Base-by-base conservation (phyloP, 78 protist genomes). In the Cavenderia fasciculata region DNA sequence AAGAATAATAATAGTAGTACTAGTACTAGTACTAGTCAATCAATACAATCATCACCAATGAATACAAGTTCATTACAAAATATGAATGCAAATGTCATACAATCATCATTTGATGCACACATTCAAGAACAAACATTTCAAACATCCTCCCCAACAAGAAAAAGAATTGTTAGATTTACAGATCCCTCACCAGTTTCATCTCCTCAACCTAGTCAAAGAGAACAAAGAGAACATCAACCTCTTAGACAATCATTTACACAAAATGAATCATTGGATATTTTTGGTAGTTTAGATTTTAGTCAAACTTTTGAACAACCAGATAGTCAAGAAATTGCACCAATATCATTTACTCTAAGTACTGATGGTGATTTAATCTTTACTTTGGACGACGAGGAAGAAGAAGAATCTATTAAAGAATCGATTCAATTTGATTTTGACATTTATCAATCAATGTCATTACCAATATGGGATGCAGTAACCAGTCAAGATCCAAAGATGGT, bases 381-480 rank as follows among this genome's bases (percentile, higher is more conserved):
- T n/a, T n/a, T n/a, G n/a, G 61, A 54, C 8, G 77, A 19, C 27
- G 57, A 40, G n/a, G 44, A 49, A 38, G 82, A 54, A 25, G 56
- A 66, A 11, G 78, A 71, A 34, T 54, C 14, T 54, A 14, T 43
- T 2, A 51, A 34, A 68, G 49, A 70, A 34, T 43, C 77, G 33
- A 51, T 34, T 6, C 3, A 21, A 18, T 43, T 33, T 21, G 46
- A 49, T 49, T 43, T 49, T 33, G 36, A 71, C 12, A 29, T 33
- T 33, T 82, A 82, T 68, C 90, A 82, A 68, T 49, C 77, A 25
- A 12, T 82, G 11, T 82, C 90, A 68, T 40, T 82, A 23, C 78
- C 90, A 19, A 56, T 82, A 29, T 82, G 90, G 90, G 90, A 82
- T 68, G 90, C 90, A 31, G 78, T 82, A 3, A 82, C 90, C 12